These are phyloP conservation scores for Trichomonascus vanleenenianus DNA, from an alignment of 805 yeast species.

Conservation along the genomic window DNA sequence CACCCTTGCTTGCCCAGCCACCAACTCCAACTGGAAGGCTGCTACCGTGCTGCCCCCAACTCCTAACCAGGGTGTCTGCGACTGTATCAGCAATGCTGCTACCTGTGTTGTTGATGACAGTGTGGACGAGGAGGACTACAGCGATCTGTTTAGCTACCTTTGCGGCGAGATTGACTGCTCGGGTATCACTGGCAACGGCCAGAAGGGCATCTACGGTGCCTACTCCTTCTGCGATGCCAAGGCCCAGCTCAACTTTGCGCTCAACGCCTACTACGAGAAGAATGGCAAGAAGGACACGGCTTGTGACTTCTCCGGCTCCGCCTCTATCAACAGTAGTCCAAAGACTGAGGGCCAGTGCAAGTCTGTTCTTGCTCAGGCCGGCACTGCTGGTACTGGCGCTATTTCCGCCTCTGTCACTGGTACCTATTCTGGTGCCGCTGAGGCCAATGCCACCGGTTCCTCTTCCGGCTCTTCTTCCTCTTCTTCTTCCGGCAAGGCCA, in stretches of 20 bases:
- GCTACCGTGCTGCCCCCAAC: conserved; percentile 67
- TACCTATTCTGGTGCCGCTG: conserved; percentile 25
- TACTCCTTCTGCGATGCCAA: conserved; percentile 64
- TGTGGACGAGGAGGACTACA: conserved; percentile 49
- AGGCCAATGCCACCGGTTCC: conserved; percentile 11
- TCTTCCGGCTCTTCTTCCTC: conserved; percentile 28
- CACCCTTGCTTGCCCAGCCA: conserved; percentile 41
- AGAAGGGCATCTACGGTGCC: conserved; percentile 62
- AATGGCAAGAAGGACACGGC: conserved; percentile 42
- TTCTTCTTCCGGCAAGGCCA: conserved; percentile 2
- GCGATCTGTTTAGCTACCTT: conserved; percentile 47
- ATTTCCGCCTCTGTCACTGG: conserved; percentile 36
- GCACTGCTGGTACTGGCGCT: conserved; percentile 59
- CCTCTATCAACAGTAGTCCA: conserved; percentile 40
- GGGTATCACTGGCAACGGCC: conserved; percentile 55
- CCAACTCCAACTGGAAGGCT: conserved; percentile 54
- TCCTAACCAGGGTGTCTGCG: conserved; percentile 59
- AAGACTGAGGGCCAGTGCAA: conserved; percentile 44
- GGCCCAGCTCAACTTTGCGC: conserved; percentile 58
- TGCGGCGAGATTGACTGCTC: conserved; percentile 56
- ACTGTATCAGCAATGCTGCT: conserved; percentile 47
- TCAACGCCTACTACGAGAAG: conserved; percentile 54
- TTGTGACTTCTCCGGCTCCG: conserved; percentile 68
- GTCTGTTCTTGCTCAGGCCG: conserved; percentile 53
- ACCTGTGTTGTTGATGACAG: conserved; percentile 50